A percentile compares a stretch with the other conserved stretches of the same genome.
These are phyloP conservation scores for Metschnikowia anglica DNA, from an alignment of 805 yeast species.

Conservation along the genomic window DNA sequence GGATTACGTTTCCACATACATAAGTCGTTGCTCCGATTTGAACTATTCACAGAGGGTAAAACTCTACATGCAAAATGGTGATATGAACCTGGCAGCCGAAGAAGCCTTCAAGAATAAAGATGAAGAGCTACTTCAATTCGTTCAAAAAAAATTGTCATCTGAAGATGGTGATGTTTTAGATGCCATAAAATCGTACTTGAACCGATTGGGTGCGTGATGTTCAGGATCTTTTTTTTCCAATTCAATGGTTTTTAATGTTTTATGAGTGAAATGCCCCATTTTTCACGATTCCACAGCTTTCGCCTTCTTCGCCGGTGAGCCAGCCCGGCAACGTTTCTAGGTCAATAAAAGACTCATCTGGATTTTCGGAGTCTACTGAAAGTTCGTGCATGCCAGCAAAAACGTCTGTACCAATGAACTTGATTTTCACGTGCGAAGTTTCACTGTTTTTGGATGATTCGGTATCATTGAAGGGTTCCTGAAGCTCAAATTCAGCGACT, in stretches of 20 bases:
- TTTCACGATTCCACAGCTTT: constrained; percentile 44
- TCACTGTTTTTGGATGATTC: constrained; percentile 8
- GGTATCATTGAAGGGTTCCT: constrained; percentile 27
- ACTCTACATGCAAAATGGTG: constrained; percentile 53
- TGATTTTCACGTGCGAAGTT: constrained; percentile 29
- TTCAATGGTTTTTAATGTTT: background rate
- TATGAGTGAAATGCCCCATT: constrained; percentile 10
- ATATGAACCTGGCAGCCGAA: constrained; percentile 48
- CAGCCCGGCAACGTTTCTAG: constrained; percentile 66
- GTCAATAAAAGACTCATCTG: constrained; percentile 44
- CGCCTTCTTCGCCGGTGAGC: constrained; percentile 76
- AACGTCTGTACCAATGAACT: constrained; percentile 64
- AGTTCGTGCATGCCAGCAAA: constrained; percentile 78
- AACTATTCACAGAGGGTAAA: constrained; percentile 47
- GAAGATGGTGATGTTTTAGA: constrained; percentile 12
- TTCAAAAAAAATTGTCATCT: constrained; percentile 8
- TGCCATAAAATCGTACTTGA: constrained; percentile 14
- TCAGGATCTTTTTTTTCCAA: background rate
- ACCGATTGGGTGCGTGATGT: constrained; percentile 9
- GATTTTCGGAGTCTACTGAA: constrained; percentile 33
- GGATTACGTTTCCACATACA: constrained; percentile 59
- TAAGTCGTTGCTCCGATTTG: constrained; percentile 49
- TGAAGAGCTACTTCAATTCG: constrained; percentile 12
- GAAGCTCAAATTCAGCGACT: constrained; percentile 45
- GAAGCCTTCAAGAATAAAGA: constrained; percentile 50